Evolutionary conservation across 2,329 filamentous ascomycete genomes (phyloP), one percentile per base, ranked within the genome.

Genomic region (Hymenoscyphus occultus): DNA sequence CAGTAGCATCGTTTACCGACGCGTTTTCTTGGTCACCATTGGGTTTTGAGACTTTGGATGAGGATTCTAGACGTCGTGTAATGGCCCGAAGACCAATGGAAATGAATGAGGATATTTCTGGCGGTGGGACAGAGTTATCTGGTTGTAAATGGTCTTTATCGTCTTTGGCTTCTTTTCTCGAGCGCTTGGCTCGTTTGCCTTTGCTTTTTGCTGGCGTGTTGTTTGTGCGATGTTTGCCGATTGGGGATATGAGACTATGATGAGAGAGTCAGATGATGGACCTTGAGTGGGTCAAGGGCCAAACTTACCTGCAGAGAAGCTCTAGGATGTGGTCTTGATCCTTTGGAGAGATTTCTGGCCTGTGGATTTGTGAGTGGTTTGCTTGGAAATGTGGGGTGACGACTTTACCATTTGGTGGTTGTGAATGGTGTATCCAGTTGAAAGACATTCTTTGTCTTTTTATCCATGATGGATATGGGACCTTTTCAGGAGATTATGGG

Each of bases 361-460:
- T 92, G 40, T 19, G 42, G 51, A 16, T 13, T 28, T 54, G 58
- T 68, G 13, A 67, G 64, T 39, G 48, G 42, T 14, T 22, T 56
- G 39, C 19, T 22, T 16, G 22, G 22, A 12, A 28, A 16, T 31
- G 22, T 10, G 45, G 28, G 14, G 39, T n/a, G 40, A 42, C 56
- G 13, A 9, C 19, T 6, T 54, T 76, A 90, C 89, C 88, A 90
- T 74, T 82, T 76, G 12, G 82, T 79, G 5, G 80, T 76, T 1
- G 87, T 86, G 73, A 85, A 91, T 0, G 88, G 88, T 2, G 85
- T 86, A 59, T 90, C 86, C 31, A 90, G 81, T 70, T 87, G 87
- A 73, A 88, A 86, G 19, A 88, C 78, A 9, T 85, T 80, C 73
- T 83, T 88, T 66, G 74, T 59, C 63, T 84, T 88, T 56, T 82